Evolutionary conservation across 2,329 filamentous ascomycete genomes (phyloP), one percentile per base, ranked within the genome.

Genomic region (Helotiales sp.): DNA sequence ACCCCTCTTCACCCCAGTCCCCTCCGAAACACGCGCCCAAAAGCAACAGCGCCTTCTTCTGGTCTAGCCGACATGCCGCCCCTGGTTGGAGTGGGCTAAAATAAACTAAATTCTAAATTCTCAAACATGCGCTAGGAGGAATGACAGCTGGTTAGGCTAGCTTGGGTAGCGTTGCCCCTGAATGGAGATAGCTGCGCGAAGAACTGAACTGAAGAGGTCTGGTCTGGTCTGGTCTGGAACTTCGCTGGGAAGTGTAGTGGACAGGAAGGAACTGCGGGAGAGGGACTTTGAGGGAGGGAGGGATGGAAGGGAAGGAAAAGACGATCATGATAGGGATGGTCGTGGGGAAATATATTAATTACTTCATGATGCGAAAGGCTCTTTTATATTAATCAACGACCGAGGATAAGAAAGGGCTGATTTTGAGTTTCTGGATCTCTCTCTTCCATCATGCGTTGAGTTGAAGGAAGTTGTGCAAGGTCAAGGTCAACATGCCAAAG

Each of bases 1-100:
- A 8, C 24, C 22, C 10, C 22, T 2, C 8, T 6, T 24, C 11
- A 11, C 22, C 49, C 22, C 15, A 8, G 1, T 6, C 50, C 11
- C 10, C 15, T 28, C 50, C 50, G 50, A 55, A 55, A 55, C 50
- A 55, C 50, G 50, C 50, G 50, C 50, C 50, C 15, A 50, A 49
- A 50, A 50, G 26, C 50, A 30, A n/a, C 28, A 30, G 3, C 1
- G 26, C 50, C 50, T 28, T 8, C 49, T 32, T 32, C 34, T 3
- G 11, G 34, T 7, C 34, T 40, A 40, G 34, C 34, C 34, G 34
- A 49, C n/a, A 4, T 4, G 6, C 7, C 45, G 4, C 11, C 10
- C 45, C 24, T 8, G n/a, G 45, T n/a, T 49, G 45, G 45, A 40
- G n/a, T 26, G n/a, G 45, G 45, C 45, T 49, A 49, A 34, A 55